Percentiles rank a stretch among this genome's conserved stretches.
Evolutionary conservation across 2,329 filamentous ascomycete genomes (phyloP).

Genomic region (Penicillium glabrum): DNA sequence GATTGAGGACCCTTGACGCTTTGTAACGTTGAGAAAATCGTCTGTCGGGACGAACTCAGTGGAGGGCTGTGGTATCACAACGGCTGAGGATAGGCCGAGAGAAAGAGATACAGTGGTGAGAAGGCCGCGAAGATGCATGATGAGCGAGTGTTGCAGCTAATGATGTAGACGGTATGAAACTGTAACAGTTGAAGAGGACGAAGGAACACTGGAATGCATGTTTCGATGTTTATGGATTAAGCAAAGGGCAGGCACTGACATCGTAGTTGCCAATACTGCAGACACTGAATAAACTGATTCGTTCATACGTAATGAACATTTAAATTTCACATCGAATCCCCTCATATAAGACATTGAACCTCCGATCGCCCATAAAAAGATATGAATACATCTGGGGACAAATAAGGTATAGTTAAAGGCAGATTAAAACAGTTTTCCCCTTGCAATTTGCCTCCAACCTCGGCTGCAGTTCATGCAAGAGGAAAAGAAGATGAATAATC

Average conservation of each 20-base stretch:
- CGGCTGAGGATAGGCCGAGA: constrained; percentile 2
- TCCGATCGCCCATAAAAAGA: constrained; percentile 2
- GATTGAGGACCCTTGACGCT: constrained; percentile 9
- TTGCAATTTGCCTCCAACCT: background rate
- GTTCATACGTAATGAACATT: background rate
- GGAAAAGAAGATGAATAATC: constrained; percentile 18
- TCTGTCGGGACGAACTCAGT: background rate
- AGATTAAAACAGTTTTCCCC: constrained; percentile 20
- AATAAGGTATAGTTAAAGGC: constrained; percentile 19
- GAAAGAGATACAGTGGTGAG: constrained; percentile 6
- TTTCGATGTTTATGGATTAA: background rate
- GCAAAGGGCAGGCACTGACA: background rate
- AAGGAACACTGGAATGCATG: background rate
- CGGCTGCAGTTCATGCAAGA: background rate
- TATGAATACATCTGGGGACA: constrained; percentile 24
- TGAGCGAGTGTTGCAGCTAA: background rate
- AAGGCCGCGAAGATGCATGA: constrained; percentile 7
- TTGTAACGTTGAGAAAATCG: background rate
- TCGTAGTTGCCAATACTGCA: background rate
- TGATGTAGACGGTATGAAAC: background rate
- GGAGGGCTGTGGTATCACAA: background rate
- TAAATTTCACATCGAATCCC: constrained; percentile 5
- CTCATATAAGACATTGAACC: constrained; percentile 4
- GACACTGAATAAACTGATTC: background rate
- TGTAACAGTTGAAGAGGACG: background rate